Percentiles rank a stretch among this genome's conserved stretches.
Evolutionary conservation across 2,329 filamentous ascomycete species (phyloP).

Genomic region (Penicillium olsonii): DNA sequence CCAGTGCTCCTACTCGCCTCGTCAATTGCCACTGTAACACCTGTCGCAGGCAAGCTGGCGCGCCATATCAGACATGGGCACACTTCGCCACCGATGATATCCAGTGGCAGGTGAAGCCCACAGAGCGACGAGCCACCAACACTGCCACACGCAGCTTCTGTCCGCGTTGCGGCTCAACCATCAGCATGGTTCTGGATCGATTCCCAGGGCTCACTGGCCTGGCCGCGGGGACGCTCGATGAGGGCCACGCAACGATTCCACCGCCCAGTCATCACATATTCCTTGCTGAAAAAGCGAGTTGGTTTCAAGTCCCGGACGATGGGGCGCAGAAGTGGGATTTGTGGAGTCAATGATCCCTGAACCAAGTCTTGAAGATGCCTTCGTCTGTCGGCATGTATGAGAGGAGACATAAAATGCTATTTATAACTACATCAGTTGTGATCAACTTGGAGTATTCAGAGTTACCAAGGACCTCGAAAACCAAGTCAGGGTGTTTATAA

Average conservation of each 20-base stretch:
- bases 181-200: conserved; percentile 46
- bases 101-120: conserved; percentile 35
- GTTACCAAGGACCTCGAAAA: not conserved
- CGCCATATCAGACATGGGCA: conserved; percentile 48
- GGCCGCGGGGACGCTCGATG: conserved; percentile 45
- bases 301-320: conserved; percentile 43
- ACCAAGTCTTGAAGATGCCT: not conserved
- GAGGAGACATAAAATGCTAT: not conserved
- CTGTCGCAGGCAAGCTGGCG: conserved; percentile 52
- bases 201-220: conserved; percentile 35
- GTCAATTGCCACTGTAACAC: conserved; percentile 51
- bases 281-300: conserved; percentile 42
- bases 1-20: conserved; percentile 36
- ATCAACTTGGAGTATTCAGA: not conserved
- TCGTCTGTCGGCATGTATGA: not conserved
- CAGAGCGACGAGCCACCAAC: conserved; percentile 39
- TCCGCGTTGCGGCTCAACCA: conserved; percentile 48
- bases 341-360: conserved; percentile 3
- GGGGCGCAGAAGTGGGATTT: conserved; percentile 30
- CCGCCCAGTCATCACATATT: conserved; percentile 46
- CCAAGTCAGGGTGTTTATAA: conserved; percentile 3
- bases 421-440: not conserved
- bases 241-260: conserved; percentile 29
- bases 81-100: conserved; percentile 38
- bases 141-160: conserved; percentile 49